phyloP scores from a whole-genome alignment of 345 rosid species.

The Jatropha curcas region DNA sequence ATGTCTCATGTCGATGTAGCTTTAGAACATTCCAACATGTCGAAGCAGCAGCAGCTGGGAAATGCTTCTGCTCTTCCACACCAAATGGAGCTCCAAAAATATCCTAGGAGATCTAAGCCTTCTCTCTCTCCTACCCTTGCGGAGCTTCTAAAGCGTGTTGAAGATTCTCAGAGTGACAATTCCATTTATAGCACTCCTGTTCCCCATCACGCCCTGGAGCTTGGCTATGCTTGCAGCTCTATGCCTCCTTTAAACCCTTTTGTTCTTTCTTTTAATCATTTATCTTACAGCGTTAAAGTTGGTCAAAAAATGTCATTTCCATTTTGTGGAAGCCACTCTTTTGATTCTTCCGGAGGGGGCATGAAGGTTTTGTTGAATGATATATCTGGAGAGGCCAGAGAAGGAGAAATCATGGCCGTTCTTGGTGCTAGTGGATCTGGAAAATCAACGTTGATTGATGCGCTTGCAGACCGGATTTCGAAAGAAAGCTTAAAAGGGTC shows the following conservation, averaged over 20 bases:
- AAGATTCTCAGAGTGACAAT: conserved; percentile 44
- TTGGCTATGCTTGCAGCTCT: conserved; percentile 43
- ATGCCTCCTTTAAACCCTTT: conserved; percentile 54
- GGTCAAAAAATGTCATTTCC: conserved; percentile 39
- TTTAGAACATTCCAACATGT: conserved; percentile 24
- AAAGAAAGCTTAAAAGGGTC: conserved; percentile 77
- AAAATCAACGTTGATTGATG: conserved; percentile 87
- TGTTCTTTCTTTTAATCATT: conserved; percentile 65
- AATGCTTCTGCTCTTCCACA: conserved; percentile 19
- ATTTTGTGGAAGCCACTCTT: conserved; percentile 23
- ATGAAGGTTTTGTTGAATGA: conserved; percentile 29
- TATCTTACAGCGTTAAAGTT: conserved; percentile 67
- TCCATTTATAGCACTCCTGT: conserved; percentile 21
- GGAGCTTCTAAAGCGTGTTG: conserved; percentile 61
- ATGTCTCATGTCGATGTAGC: conserved; percentile 32
- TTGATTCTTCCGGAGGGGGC: conserved; percentile 13
- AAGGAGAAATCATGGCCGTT: conserved; percentile 79
- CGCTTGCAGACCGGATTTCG: conserved; percentile 75
- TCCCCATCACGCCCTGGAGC: conserved; percentile 36
- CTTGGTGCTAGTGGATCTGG: conserved; percentile 97
- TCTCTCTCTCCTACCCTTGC: conserved; percentile 52
- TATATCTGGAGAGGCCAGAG: conserved; percentile 31
- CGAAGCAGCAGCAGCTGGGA: conserved; percentile 26
- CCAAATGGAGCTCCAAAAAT: conserved; percentile 44
- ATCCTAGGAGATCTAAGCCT: conserved; percentile 30